Percentiles rank a stretch among this genome's conserved stretches.
Conservation (phyloP, 2,329 filamentous ascomycete genomes). For the Fusarium lateritium region DNA sequence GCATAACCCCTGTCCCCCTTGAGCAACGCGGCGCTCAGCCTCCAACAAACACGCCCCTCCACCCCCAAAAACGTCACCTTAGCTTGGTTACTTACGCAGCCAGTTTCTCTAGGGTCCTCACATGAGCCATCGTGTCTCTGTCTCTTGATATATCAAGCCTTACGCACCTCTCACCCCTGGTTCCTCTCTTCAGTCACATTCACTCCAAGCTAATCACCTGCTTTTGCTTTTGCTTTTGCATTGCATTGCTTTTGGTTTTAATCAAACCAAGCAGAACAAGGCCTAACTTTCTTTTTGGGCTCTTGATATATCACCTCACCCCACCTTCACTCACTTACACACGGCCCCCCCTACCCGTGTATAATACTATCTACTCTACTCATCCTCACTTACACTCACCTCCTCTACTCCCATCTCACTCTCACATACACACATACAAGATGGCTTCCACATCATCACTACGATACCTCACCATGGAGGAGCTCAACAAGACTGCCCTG, state of each 20-base stretch:
- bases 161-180: conserved; percentile 44
- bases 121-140: conserved; percentile 50
- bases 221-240: conserved; percentile 13
- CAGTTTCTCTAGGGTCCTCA: conserved; percentile 52
- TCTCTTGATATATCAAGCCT: conserved; percentile 51
- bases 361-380: conserved; percentile 32
- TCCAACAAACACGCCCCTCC: conserved; percentile 52
- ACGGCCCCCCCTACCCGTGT: conserved; percentile 29
- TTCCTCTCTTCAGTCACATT: conserved; percentile 39
- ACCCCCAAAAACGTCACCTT: conserved; percentile 58
- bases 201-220: conserved; percentile 38
- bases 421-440: conserved; percentile 24
- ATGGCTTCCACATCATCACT: conserved; percentile 55
- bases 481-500: conserved; percentile 81
- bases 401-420: conserved; percentile 19
- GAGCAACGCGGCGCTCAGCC: conserved; percentile 55
- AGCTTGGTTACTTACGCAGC: conserved; percentile 53
- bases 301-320: conserved; percentile 17
- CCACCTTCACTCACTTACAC: conserved; percentile 43
- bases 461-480: conserved; percentile 63
- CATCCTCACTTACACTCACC: conserved; percentile 18
- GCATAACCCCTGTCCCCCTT: conserved; percentile 26
- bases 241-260: conserved; percentile 30
- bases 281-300: conserved; percentile 23
- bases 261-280: conserved; percentile 2